phyloP scores from a whole-genome alignment of 2,329 filamentous ascomycete genomes.

The Samsoniella hepiali region DNA sequence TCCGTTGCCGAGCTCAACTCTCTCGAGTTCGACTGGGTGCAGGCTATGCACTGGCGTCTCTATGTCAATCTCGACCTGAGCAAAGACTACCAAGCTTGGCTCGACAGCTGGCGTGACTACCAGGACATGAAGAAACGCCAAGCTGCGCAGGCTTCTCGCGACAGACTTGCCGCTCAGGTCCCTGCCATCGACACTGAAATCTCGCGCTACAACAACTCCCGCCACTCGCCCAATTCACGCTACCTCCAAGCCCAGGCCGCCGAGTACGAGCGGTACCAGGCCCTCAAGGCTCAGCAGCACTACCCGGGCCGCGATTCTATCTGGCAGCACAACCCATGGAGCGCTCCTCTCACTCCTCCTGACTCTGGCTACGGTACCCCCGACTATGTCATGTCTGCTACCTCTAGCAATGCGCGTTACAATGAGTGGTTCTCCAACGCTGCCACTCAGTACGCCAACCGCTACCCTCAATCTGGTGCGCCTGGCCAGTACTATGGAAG shows the following conservation, averaged over 20 bases:
- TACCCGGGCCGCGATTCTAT: constrained; percentile 46
- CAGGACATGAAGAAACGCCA: constrained; percentile 53
- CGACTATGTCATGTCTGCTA: constrained; percentile 54
- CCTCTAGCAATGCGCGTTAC: constrained; percentile 53
- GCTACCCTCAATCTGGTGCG: constrained; percentile 42
- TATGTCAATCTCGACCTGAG: constrained; percentile 80
- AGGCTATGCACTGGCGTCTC: constrained; percentile 76
- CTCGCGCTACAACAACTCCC: constrained; percentile 38
- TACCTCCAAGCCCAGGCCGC: constrained; percentile 55
- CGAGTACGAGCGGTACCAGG: constrained; percentile 50
- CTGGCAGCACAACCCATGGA: constrained; percentile 46
- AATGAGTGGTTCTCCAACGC: constrained; percentile 55
- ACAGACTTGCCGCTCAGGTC: constrained; percentile 47
- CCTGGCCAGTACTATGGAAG: constrained; percentile 41
- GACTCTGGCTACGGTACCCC: constrained; percentile 62
- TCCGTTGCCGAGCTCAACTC: constrained; percentile 78
- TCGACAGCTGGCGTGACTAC: constrained; percentile 59
- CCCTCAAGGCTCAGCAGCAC: constrained; percentile 41
- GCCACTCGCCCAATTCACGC: constrained; percentile 38
- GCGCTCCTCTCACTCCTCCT: constrained; percentile 54
- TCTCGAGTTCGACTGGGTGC: constrained; percentile 84
- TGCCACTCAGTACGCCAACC: constrained; percentile 41
- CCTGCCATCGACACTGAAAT: constrained; percentile 46
- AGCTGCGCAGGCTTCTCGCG: constrained; percentile 46
- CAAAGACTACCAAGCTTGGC: constrained; percentile 65